Evolutionary conservation across 176 grass and related monocot genomes (phyloP).

Genomic region (Carex myosuroides): DNA sequence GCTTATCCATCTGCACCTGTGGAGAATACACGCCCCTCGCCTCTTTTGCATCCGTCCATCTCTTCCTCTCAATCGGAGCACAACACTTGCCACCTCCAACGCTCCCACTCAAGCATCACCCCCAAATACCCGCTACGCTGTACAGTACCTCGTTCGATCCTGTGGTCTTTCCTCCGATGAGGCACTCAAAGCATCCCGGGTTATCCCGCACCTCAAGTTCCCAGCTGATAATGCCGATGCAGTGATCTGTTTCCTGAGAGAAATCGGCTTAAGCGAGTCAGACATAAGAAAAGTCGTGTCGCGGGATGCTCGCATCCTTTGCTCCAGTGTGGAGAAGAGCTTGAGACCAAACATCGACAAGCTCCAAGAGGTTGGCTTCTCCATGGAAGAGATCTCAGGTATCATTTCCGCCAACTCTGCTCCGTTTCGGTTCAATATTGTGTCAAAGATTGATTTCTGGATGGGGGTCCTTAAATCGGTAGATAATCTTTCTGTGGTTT

Average conservation of each 20-base stretch:
- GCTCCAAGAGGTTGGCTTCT: background rate
- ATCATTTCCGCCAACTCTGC: background rate
- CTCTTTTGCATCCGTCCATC: background rate
- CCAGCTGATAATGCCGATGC: background rate
- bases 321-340: background rate
- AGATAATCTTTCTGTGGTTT: background rate
- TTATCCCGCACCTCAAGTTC: background rate
- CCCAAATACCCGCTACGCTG: background rate
- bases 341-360: background rate
- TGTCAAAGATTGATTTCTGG: slow-evolving; percentile 28
- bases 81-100: background rate
- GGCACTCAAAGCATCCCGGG: background rate
- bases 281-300: background rate
- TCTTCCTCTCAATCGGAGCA: background rate
- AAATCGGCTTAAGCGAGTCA: background rate
- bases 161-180: background rate
- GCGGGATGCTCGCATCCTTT: background rate
- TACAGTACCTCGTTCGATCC: background rate
- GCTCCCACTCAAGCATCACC: background rate
- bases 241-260: background rate
- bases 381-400: background rate
- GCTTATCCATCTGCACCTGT: background rate
- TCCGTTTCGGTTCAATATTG: background rate
- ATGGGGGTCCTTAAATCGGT: slow-evolving; percentile 7
- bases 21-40: background rate